A percentile compares a stretch with the other conserved stretches of the same genome.
These are phyloP conservation scores for Rubroshorea leprosula DNA, from an alignment of 345 rosid genomes.

Conservation along the genomic window DNA sequence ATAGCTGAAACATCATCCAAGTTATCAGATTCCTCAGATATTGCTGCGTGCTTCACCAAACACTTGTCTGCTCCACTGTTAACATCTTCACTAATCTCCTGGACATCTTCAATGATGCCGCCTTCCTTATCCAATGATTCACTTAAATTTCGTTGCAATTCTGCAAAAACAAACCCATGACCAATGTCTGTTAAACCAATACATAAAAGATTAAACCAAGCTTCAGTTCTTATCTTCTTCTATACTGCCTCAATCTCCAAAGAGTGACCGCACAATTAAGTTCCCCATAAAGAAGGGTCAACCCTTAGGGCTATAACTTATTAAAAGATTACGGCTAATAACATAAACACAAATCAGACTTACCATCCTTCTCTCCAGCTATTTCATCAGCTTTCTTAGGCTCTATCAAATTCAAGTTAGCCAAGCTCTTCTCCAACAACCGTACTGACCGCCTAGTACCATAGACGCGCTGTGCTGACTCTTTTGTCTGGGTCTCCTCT, in stretches of 20 bases:
- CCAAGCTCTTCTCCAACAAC: conserved; percentile 58
- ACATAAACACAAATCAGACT: conserved; percentile 32
- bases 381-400: conserved; percentile 21
- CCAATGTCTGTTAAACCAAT: neutral
- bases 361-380: conserved; percentile 19
- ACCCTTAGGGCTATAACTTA: too few species aligned
- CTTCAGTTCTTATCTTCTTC: too few species aligned
- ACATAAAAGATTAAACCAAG: neutral
- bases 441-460: conserved; percentile 69
- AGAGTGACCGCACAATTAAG: neutral
- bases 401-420: conserved; percentile 37
- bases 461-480: conserved; percentile 36
- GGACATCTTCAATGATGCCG: conserved; percentile 15
- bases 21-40: neutral
- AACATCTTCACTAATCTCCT: too few species aligned
- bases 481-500: conserved; percentile 20
- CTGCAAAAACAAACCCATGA: neutral
- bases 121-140: conserved; percentile 23
- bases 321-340: too few species aligned
- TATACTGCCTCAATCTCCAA: neutral
- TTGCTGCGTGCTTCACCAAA: neutral
- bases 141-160: conserved; percentile 22
- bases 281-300: too few species aligned
- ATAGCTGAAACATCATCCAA: conserved; percentile 18
- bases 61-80: neutral